Evolutionary conservation across 345 rosid species (phyloP).

Genomic region (Citrus cavaleriei): DNA sequence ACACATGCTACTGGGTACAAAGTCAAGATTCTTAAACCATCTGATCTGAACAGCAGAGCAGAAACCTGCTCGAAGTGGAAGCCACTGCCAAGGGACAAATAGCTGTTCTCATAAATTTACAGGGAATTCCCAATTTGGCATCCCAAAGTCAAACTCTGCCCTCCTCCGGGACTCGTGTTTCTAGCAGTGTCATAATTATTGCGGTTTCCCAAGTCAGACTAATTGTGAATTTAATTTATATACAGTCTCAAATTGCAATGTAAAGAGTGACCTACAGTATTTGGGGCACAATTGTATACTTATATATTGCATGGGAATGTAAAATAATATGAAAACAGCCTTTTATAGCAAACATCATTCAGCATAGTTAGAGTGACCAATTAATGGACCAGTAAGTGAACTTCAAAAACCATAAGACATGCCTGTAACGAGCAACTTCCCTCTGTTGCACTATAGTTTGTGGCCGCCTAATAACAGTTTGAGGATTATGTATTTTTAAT

Average conservation of each 20-base stretch:
- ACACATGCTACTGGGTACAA: background rate
- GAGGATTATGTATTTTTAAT: conserved; percentile 36
- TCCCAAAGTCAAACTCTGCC: background rate
- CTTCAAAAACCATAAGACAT: conserved; percentile 16
- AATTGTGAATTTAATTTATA: background rate
- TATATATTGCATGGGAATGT: background rate
- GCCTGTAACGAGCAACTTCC: conserved; percentile 36
- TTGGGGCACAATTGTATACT: background rate
- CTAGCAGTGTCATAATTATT: background rate
- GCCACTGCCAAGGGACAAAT: background rate
- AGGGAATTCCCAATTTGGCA: background rate
- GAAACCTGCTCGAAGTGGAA: background rate
- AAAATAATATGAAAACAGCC: background rate
- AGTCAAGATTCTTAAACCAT: background rate
- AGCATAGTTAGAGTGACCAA: background rate
- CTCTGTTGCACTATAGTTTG: conserved; percentile 23
- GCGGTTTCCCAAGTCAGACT: background rate
- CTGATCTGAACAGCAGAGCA: background rate
- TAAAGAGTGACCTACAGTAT: background rate
- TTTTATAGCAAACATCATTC: background rate
- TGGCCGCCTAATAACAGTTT: conserved; percentile 27
- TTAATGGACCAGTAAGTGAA: background rate
- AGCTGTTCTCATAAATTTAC: background rate
- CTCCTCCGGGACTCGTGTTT: background rate
- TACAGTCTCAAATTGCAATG: background rate